phyloP scores from a whole-genome alignment of 352 stramenopile genomes.

The Phytophthora palmivora region DNA sequence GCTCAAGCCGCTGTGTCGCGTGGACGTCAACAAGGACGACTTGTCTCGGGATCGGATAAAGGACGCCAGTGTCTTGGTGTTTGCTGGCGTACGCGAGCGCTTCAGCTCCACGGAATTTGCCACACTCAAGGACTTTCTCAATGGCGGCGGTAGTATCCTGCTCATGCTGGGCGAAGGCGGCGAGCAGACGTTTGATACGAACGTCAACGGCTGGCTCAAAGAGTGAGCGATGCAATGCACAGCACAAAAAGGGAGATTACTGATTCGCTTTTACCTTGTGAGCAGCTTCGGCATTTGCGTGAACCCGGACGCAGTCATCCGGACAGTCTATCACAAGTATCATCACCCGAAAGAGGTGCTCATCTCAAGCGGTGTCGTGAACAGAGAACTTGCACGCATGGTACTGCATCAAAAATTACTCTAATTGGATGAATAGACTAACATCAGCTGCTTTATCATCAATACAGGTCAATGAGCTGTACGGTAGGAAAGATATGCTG shows the following conservation, averaged over 20 bases:
- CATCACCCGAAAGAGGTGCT: slow-evolving; percentile 96
- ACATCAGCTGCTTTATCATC: background rate
- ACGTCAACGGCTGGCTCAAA: slow-evolving; percentile 96
- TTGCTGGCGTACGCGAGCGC: slow-evolving; percentile 89
- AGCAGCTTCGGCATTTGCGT: slow-evolving; percentile 85
- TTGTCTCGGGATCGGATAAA: slow-evolving; percentile 89
- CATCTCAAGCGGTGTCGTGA: slow-evolving; percentile 94
- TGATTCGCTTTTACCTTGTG: background rate
- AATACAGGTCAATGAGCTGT: slow-evolving; percentile 66
- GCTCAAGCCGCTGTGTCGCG: slow-evolving; percentile 90
- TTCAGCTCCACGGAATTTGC: slow-evolving; percentile 91
- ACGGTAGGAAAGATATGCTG: slow-evolving; percentile 68
- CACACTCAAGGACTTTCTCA: slow-evolving; percentile 91
- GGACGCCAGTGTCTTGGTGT: slow-evolving; percentile 89
- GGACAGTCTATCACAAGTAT: slow-evolving; percentile 97
- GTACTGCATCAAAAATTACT: slow-evolving; percentile 21
- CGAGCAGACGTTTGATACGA: slow-evolving; percentile 90
- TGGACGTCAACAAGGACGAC: slow-evolving; percentile 96
- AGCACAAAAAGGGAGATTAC: background rate
- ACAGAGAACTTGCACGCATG: slow-evolving; percentile 90
- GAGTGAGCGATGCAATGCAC: slow-evolving; percentile 60
- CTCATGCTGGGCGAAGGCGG: slow-evolving; percentile 93
- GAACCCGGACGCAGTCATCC: slow-evolving; percentile 90
- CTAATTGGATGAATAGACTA: background rate
- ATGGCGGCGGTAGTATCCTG: slow-evolving; percentile 89